Evolutionary conservation across 2,329 filamentous ascomycete genomes (phyloP).

Genomic region (Trichoderma polysporum): DNA sequence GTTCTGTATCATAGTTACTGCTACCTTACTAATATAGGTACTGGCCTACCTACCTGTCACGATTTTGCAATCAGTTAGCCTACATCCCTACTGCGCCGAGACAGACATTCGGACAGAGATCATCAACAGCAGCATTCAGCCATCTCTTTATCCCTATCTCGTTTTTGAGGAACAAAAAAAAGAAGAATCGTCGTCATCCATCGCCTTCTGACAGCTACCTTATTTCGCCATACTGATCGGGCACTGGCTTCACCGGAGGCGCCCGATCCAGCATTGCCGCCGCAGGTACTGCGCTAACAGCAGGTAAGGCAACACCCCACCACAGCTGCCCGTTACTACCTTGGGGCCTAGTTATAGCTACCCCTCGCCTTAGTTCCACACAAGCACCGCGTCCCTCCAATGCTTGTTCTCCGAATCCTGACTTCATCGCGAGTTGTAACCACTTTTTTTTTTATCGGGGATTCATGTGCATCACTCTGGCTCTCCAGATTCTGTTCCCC

Average conservation of each 20-base stretch:
- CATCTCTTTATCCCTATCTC: neutral
- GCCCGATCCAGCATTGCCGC: conserved; percentile 5
- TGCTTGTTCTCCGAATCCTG: conserved; percentile 31
- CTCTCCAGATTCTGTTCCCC: neutral
- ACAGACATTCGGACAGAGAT: neutral
- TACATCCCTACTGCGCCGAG: neutral
- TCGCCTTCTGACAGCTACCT: neutral
- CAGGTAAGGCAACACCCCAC: conserved; percentile 18
- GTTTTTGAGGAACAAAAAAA: neutral
- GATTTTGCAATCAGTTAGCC: neutral
- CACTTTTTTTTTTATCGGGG: neutral
- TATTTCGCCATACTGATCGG: neutral
- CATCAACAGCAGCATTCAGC: neutral
- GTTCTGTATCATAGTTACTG: neutral
- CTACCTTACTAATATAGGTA: neutral
- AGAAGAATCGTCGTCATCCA: no score
- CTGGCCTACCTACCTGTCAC: neutral
- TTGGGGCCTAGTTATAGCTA: conserved; percentile 19
- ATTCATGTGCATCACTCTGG: conserved; percentile 3
- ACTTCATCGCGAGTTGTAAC: conserved; percentile 14
- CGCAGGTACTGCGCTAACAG: conserved; percentile 21
- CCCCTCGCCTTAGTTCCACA: conserved; percentile 35
- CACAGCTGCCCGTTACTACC: conserved; percentile 4
- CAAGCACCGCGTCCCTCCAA: conserved; percentile 38
- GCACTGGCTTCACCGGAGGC: neutral